Conservation (phyloP, 306 rosid species). For the Herpetospermum pedunculosum region DNA sequence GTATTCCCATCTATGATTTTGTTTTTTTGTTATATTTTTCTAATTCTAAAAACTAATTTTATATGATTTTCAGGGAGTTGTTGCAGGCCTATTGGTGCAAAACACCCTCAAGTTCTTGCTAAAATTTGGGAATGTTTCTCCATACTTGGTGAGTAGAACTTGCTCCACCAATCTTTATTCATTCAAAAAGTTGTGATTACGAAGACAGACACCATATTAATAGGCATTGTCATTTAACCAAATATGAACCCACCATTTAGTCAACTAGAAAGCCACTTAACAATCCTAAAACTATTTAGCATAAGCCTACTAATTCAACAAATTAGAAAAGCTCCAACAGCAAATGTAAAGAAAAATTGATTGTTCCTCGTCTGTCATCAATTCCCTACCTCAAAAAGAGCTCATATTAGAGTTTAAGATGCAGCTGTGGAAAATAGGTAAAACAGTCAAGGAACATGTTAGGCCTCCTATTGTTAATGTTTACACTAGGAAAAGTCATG, state of each 20-base stretch:
- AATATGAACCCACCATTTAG: background rate
- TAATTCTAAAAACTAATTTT: slow-evolving; percentile 2
- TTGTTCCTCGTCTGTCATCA: background rate
- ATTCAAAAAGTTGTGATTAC: background rate
- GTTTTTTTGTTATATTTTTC: background rate
- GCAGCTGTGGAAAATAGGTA: background rate
- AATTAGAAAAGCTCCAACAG: background rate
- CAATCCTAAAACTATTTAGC: background rate
- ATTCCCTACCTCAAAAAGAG: background rate
- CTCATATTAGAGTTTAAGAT: background rate
- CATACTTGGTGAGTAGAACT: slow-evolving; percentile 56
- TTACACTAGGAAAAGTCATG: too few relatives aligned
- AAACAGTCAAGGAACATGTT: background rate
- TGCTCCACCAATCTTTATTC: background rate
- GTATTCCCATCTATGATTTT: background rate
- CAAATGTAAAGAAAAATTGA: background rate
- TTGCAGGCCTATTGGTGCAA: slow-evolving; percentile 94
- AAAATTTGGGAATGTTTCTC: slow-evolving; percentile 77
- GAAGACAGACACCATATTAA: background rate
- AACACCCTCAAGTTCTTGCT: slow-evolving; percentile 83
- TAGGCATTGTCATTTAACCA: background rate
- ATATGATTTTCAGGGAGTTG: slow-evolving; percentile 57
- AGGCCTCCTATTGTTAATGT: too few relatives aligned
- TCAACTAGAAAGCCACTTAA: background rate
- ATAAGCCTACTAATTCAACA: background rate